Evolutionary conservation across 176 grass and related monocot genomes (phyloP).

Genomic region (Aegilops sharonensis): DNA sequence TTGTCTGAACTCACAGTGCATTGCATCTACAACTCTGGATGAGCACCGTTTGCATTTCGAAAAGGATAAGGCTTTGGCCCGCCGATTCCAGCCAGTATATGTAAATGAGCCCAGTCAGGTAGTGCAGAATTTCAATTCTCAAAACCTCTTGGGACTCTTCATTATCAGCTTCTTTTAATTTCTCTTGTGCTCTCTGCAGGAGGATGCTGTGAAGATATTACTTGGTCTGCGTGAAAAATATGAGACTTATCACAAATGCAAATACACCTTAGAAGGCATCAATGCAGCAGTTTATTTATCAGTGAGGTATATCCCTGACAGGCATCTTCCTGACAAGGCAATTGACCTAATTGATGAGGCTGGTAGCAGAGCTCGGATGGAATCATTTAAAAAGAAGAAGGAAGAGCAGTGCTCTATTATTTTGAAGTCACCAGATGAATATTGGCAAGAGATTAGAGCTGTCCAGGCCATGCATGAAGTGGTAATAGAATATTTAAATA

Average conservation of each 20-base stretch:
- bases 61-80: conserved; percentile 98
- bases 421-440: conserved; percentile 85
- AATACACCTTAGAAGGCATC: conserved; percentile 80
- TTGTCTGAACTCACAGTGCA: conserved; percentile 60
- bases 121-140: conserved; percentile 27
- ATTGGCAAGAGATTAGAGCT: conserved; percentile 96
- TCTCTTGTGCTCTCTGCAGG: conserved; percentile 41
- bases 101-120: conserved; percentile 93
- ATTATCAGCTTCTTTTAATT: conserved; percentile 14
- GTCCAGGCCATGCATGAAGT: conserved; percentile 86
- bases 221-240: conserved; percentile 83
- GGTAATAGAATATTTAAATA: conserved; percentile 45
- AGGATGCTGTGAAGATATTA: conserved; percentile 86
- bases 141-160: conserved; percentile 3
- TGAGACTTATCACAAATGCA: conserved; percentile 85
- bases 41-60: conserved; percentile 93
- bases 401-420: conserved; percentile 76
- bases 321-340: conserved; percentile 95
- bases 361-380: conserved; percentile 87
- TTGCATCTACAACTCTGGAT: conserved; percentile 87
- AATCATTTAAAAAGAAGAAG: conserved; percentile 89
- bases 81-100: conserved; percentile 86
- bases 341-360: conserved; percentile 99
- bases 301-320: conserved; percentile 91
- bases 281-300: conserved; percentile 95